Evolutionary conservation across 208 protist species (phyloP), one percentile per base, ranked within the genome.

Genomic region (Leishmania lainsoni): DNA sequence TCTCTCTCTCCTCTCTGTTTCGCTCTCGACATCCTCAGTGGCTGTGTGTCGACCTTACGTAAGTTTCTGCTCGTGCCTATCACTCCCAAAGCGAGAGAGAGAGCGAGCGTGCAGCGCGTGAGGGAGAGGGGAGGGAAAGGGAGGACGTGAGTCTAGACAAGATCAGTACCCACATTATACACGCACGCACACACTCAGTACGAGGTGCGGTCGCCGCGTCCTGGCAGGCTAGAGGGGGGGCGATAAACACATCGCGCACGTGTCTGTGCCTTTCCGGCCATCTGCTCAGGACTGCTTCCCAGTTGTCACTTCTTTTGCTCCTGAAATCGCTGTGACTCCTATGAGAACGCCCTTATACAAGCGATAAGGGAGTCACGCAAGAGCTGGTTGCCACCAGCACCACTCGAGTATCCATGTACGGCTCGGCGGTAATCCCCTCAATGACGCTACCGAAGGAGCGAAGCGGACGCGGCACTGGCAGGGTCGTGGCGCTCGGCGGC

Each of bases 311-410:
- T 45, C 63, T 56, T 8, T 56, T 56, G 52, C 17, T 17, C 0
- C 35, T 39, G 0, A 49, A 14, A 20, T 49, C 45, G 35, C 17
- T 65, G 14, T 63, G 2, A 76, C 17, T 17, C 29, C 10, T 5
- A 56, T 3, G 73, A 22, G 52, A 39, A 29, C 17, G 52, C 35
- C 20, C 5, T 63, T 26, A 81, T 2, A 51, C 59, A 48, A 81
- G 61, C 56, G 71, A 48, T 4, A 85, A 71, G 17, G 81, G 81
- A 51, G 63, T 45, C 69, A 81, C 81, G 61, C 61, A 22, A 65
- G 76, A 54, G 22, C 81, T 76, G 8, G 81, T 65, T 12, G 76
- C 76, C 32, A 81, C 81, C 76, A 80, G 61, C 81, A 85, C 76
- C 81, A 71, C 79, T 52, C 59, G 76, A 42, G 49, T 51, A 26